Evolutionary conservation across 306 rosid genomes (phyloP), one percentile per base, ranked within the genome.

Genomic region (Sechiopsis laciniata): DNA sequence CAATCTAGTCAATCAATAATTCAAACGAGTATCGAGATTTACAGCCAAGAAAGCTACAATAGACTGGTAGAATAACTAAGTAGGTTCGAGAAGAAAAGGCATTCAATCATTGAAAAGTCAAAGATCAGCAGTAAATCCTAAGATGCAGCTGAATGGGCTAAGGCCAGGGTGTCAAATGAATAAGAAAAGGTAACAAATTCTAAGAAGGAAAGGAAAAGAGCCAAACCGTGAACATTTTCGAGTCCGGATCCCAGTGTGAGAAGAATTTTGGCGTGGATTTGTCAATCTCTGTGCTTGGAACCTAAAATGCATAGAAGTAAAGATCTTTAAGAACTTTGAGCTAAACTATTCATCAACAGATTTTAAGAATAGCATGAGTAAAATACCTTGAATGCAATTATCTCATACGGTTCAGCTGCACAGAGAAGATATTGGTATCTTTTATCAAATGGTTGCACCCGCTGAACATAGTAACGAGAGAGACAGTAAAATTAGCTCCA

Each of bases 241-340:
- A 87, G 82, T 94, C 98, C 24, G 96, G 96, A 82, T 94, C 98
- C 98, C 98, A 94, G 77, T 94, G 96, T 5, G 98, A 87, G 88
- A 94, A 94, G 79, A 94, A 94, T 74, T 94, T 90, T 4, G 94
- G 97, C 29, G 98, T 89, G 5, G 93, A 87, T 80, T 90, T 94
- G 42, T 94, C 96, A 57, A 94, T 94, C 88, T 94, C 97, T 0
- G 86, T 94, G 86, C 97, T 94, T 55, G 98, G 98, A 61, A 94
- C 98, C 98, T 90, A 83, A 75, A 80, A 80, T 64, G 17, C 20
- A 54, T 61, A 32, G 21, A 22, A 59, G 77, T 56, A 73, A 14
- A 42, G 42, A 24, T 15, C 69, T 22, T 7, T 46, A 58, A 40
- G 35, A 50, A 22, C 54, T 50, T 22, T 48, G 11, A 48, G 29